phyloP scores from a whole-genome alignment of 768 basidiomycete genomes.

The Infundibulicybe gibba region DNA sequence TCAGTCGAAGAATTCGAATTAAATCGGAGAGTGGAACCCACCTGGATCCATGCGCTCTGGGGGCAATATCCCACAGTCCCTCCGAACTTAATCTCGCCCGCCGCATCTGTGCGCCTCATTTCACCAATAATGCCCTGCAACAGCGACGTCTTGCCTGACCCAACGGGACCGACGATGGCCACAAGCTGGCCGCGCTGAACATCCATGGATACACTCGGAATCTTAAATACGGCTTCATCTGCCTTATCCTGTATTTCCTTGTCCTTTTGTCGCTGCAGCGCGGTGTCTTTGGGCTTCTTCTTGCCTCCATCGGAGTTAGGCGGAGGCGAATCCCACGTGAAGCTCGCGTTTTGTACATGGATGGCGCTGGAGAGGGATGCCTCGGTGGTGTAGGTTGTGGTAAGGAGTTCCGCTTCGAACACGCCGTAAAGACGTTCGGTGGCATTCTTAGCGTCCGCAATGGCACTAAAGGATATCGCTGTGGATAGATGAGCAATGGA shows the following conservation, averaged over 20 bases:
- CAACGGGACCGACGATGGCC: slow-evolving; percentile 84
- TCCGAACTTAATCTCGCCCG: slow-evolving; percentile 66
- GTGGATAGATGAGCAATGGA: slow-evolving; percentile 4
- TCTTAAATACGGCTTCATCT: slow-evolving; percentile 52
- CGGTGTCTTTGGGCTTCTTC: slow-evolving; percentile 21
- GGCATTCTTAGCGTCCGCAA: slow-evolving; percentile 83
- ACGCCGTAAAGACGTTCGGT: slow-evolving; percentile 71
- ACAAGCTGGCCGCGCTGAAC: slow-evolving; percentile 77
- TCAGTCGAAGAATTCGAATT: not conserved
- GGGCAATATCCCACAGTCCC: slow-evolving; percentile 80
- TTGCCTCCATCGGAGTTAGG: slow-evolving; percentile 37
- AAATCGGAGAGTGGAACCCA: slow-evolving; percentile 13
- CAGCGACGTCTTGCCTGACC: slow-evolving; percentile 65
- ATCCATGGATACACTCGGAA: slow-evolving; percentile 59
- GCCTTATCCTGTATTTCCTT: slow-evolving; percentile 20
- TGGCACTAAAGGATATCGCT: slow-evolving; percentile 73
- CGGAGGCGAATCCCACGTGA: slow-evolving; percentile 84
- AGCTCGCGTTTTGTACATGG: slow-evolving; percentile 63
- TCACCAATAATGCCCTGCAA: slow-evolving; percentile 79
- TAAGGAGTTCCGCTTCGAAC: slow-evolving; percentile 79
- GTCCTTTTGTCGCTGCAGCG: slow-evolving; percentile 19
- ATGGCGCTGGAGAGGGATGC: slow-evolving; percentile 57
- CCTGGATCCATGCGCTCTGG: slow-evolving; percentile 91
- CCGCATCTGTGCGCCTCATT: slow-evolving; percentile 58
- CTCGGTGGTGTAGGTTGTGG: slow-evolving; percentile 55